Base-by-base conservation (phyloP, 352 stramenopile species). In the Saprolegnia parasitica region DNA sequence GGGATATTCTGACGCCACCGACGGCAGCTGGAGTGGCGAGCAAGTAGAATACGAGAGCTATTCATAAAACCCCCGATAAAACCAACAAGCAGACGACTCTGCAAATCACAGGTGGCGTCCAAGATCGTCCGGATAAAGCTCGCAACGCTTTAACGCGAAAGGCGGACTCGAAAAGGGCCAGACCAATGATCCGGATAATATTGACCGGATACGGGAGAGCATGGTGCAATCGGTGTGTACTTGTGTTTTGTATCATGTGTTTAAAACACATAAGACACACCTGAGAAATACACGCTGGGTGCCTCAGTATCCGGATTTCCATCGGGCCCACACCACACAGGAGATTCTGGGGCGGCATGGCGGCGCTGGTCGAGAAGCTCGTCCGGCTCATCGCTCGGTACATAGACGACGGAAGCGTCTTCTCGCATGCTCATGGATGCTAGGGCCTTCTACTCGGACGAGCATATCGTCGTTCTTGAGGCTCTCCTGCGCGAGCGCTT, bases 401-500 rank as follows among this genome's bases (percentile, higher is more conserved):
- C 71, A 76, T 74, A 1, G 60, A 21, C 2, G 40, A 24, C 24
- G 35, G 45, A 66, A 21, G 52, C 18, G 47, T 29, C n/a, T 23
- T 29, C n/a, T 23, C 5, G n/a, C 20, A 24, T 54, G 24, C 29
- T 65, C 46, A 65, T 67, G 16, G 32, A 32, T 18, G 16, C 55
- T 71, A 96, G 87, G 49, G 86, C 87, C n/a, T 96, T 93, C 67
- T 96, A 96, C 46, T 83, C 87, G 61, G 87, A 96, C 58, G 87
- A 96, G 68, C 86, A 94, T 47, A 77, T 94, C 23, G 85, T 96
- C n/a, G 87, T 96, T 45, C 75, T 96, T 24, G 79, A 86, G 62
- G 87, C 87, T 32, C 74, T 96, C 58, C 85, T 95, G 45, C 86
- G 87, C 40, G 87, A 95, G 52, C 91, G 92, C 55, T 95, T 94